These are phyloP conservation scores for Hygrophila difformis DNA, from an alignment of 257 asterid species.

Conservation along the genomic window DNA sequence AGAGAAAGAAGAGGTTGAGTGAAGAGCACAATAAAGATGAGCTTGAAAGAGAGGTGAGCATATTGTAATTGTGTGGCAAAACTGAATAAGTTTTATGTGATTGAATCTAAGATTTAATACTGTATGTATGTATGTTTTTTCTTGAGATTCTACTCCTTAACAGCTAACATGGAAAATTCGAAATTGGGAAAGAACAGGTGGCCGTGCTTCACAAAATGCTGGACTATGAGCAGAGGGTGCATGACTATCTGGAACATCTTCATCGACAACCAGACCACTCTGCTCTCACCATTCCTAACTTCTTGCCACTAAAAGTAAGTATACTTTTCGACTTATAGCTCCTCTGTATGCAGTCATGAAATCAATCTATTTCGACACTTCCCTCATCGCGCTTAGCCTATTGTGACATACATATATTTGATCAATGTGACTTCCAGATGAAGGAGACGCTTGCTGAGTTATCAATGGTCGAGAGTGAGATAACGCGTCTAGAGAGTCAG, in stretches of 20 bases:
- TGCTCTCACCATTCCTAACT: constrained; percentile 46
- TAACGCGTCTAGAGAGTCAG: constrained; percentile 53
- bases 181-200: constrained; percentile 27
- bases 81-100: neutral
- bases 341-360: neutral
- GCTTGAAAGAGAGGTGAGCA: constrained; percentile 75
- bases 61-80: neutral
- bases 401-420: no score
- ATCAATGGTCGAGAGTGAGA: constrained; percentile 68
- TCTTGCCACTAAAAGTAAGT: constrained; percentile 65
- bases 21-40: constrained; percentile 58
- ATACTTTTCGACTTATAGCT: neutral
- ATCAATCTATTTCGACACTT: no score
- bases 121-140: neutral
- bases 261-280: constrained; percentile 38
- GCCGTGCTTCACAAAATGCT: constrained; percentile 59
- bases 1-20: constrained; percentile 41
- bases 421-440: constrained; percentile 48
- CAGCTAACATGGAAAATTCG: neutral
- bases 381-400: no score
- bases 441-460: constrained; percentile 62
- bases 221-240: constrained; percentile 65
- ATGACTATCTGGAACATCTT: constrained; percentile 45
- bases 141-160: no score
- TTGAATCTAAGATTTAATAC: neutral